Evolutionary conservation across 2,329 filamentous ascomycete species (phyloP).

Genomic region (Beauveria caledonica): DNA sequence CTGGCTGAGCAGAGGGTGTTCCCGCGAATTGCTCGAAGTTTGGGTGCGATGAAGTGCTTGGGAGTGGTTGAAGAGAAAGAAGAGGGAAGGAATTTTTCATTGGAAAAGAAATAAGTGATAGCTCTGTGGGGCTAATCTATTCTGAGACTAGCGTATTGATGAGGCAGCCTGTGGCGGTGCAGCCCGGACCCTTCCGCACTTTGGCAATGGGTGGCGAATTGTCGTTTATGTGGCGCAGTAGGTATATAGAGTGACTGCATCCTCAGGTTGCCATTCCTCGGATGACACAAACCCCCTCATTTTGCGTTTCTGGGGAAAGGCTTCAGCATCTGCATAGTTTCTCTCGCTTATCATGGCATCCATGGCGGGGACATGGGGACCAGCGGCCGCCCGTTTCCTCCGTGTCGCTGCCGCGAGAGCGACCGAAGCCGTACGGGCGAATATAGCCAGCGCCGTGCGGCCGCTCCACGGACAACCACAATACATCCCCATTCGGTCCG

Average conservation of each 20-base stretch:
- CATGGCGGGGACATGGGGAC: constrained; percentile 49
- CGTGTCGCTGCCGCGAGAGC: constrained; percentile 44
- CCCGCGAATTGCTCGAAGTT: background rate
- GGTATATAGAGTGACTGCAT: constrained; percentile 14
- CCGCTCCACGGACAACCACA: constrained; percentile 39
- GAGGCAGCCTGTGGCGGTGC: constrained; percentile 28
- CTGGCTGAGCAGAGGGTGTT: background rate
- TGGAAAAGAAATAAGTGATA: constrained; percentile 4
- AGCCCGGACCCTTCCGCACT: constrained; percentile 18
- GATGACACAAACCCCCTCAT: constrained; percentile 15
- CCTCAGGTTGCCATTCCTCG: constrained; percentile 7
- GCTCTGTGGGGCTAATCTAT: constrained; percentile 18
- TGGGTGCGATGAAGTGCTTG: constrained; percentile 7
- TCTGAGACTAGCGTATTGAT: constrained; percentile 16
- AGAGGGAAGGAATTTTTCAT: constrained; percentile 12
- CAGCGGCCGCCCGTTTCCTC: constrained; percentile 46
- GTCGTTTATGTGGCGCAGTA: constrained; percentile 11
- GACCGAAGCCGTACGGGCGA: constrained; percentile 42
- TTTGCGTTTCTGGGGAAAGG: constrained; percentile 15
- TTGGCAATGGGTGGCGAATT: constrained; percentile 19
- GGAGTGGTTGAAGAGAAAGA: constrained; percentile 13
- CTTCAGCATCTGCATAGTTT: constrained; percentile 15
- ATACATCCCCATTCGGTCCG: constrained; percentile 34
- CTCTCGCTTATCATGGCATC: constrained; percentile 40
- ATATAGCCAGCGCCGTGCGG: constrained; percentile 36